Base-by-base conservation (phyloP, 164 flowering plant genomes). In the Stephania japonica region DNA sequence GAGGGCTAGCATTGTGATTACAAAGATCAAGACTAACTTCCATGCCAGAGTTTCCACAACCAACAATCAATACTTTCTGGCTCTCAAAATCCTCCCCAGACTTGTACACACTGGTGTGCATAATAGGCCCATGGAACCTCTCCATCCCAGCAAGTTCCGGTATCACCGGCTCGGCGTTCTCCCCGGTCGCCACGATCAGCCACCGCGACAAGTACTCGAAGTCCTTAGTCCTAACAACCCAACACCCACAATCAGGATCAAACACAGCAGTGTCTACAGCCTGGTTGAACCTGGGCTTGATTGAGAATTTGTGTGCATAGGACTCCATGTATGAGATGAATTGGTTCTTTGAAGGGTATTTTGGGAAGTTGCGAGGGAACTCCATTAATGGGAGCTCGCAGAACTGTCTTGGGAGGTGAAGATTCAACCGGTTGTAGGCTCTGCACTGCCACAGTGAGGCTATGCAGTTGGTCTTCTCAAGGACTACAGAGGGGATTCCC, bases 11-110 rank as follows among this genome's bases (percentile, higher is more conserved):
- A 83, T 86, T 90, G 82, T 93, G 76, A 50, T 85, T 81, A 68
- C 91, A 90, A 19, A 96, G 94, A 77, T 96, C 99, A 70, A 93
- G 83, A 76, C 98, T 87, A 6, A 93, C 97, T 81, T 96, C 98
- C 99, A 96, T 96, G 26, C 99, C 98, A 9, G 99, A 93, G 87
- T 96, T 96, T 0, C 99, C 99, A 80, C 98, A 90, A 0, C 99
- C 99, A 42, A 96, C 83, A 5, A 93, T 95, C 73, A 96, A 74
- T 69, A 93, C 98, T 79, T 79, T 88, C 76, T 85, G 89, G 26
- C 82, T 81, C 38, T 49, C 56, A 69, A 85, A 93, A 42, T 83
- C 90, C 4, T 80, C 78, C 26, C 97, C 98, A 24, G 91, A 85
- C 72, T 89, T 96, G 61, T 93, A 96, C 44, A 9, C 76, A 66